A percentile compares a stretch with the other conserved stretches of the same genome.
These are phyloP conservation scores for Neurospora sp. DNA, from an alignment of 495 filamentous ascomycete genomes.

Conservation along the genomic window DNA sequence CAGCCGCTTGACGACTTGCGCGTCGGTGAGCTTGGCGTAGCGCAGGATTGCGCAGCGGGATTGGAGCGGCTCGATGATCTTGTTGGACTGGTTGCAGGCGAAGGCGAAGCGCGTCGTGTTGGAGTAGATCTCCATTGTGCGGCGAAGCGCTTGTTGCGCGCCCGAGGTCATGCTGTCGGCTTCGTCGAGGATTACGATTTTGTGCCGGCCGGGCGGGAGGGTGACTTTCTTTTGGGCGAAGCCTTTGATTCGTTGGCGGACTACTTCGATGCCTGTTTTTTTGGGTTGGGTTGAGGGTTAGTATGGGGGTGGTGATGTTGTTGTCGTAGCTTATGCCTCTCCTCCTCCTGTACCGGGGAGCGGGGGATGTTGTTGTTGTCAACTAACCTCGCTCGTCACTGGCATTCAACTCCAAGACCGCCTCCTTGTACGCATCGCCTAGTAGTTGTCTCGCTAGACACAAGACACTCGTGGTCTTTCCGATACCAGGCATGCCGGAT, in stretches of 20 bases:
- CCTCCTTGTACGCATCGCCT: constrained; percentile 93
- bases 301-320: background rate
- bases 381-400: constrained; percentile 77
- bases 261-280: constrained; percentile 77
- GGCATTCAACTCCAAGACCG: constrained; percentile 91
- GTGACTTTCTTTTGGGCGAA: constrained; percentile 99
- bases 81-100: constrained; percentile 97
- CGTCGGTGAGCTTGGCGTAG: constrained; percentile 85
- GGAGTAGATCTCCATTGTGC: constrained; percentile 99
- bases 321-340: background rate
- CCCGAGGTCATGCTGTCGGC: constrained; percentile 96
- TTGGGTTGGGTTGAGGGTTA: constrained; percentile 1
- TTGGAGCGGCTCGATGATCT: constrained; percentile 97
- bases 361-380: background rate
- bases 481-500: constrained; percentile 97
- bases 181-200: constrained; percentile 95
- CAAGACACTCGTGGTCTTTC: constrained; percentile 93
- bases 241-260: constrained; percentile 96
- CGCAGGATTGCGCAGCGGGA: constrained; percentile 94
- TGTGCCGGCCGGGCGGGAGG: constrained; percentile 80
- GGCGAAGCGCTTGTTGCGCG: constrained; percentile 87
- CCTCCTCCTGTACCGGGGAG: background rate
- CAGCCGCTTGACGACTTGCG: constrained; percentile 79
- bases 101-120: constrained; percentile 96
- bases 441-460: constrained; percentile 89